A percentile compares a stretch with the other conserved stretches of the same genome.
phyloP scores from a whole-genome alignment of 1,284 basidiomycete species.

The Leccinum subfulvum region DNA sequence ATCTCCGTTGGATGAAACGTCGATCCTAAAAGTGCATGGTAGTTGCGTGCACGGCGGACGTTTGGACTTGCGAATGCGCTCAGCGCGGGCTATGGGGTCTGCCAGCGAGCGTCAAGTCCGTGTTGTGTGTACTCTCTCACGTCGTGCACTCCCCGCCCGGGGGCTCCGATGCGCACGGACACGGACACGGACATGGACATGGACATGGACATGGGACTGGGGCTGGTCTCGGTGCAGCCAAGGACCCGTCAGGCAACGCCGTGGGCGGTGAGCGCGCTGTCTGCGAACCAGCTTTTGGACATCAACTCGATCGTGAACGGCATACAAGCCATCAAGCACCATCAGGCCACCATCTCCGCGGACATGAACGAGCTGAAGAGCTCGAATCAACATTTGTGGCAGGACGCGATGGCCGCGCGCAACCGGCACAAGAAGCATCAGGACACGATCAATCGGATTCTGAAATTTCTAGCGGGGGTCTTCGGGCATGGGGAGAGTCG shows the following conservation, averaged over 20 bases:
- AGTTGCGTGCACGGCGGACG: too few relatives aligned
- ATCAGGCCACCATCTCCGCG: constrained; percentile 86
- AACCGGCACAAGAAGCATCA: constrained; percentile 88
- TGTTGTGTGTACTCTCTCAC: too few relatives aligned
- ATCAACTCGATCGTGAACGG: constrained; percentile 78
- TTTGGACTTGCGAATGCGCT: too few relatives aligned
- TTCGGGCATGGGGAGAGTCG: constrained; percentile 65
- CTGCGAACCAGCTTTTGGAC: constrained; percentile 62
- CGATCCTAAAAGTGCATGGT: too few relatives aligned
- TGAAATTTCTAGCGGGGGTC: constrained; percentile 91
- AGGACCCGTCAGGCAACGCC: constrained; percentile 19
- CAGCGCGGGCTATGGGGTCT: too few relatives aligned
- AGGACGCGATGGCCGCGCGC: constrained; percentile 81
- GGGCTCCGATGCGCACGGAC: constrained; percentile 26
- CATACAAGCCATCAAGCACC: constrained; percentile 86
- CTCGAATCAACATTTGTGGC: constrained; percentile 90
- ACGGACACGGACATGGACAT: constrained; percentile 1
- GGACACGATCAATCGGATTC: constrained; percentile 95
- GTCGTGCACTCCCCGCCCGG: constrained; percentile 17
- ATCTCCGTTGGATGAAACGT: too few relatives aligned
- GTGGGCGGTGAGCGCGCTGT: constrained; percentile 21
- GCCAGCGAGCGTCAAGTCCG: too few relatives aligned
- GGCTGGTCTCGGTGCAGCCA: constrained; percentile 8
- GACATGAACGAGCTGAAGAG: constrained; percentile 88
- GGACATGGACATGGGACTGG: not conserved